phyloP scores from a whole-genome alignment of 2,329 filamentous ascomycete species.

The Lasiodiplodia theobromae region DNA sequence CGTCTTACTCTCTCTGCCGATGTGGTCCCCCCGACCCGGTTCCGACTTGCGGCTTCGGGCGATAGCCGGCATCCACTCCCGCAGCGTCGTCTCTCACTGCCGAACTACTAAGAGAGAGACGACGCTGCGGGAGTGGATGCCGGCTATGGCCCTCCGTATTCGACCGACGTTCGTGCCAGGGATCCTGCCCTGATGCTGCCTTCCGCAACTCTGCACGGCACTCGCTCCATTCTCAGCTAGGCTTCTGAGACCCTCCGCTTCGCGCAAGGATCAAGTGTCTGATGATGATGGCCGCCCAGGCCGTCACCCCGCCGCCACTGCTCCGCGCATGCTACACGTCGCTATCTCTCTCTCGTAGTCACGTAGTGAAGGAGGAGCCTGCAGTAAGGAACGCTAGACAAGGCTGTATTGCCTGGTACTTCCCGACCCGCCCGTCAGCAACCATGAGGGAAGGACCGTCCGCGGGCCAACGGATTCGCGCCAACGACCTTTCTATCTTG shows the following conservation, averaged over 20 bases:
- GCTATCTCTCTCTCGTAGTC: not conserved
- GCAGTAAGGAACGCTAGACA: not conserved
- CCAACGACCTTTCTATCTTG: not conserved
- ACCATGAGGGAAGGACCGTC: not conserved
- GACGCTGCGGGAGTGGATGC: too few species aligned
- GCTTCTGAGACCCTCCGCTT: not conserved
- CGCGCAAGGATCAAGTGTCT: not conserved
- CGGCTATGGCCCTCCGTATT: slow-evolving; percentile 1
- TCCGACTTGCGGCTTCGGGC: not conserved
- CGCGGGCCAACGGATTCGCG: too few species aligned
- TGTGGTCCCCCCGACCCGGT: not conserved
- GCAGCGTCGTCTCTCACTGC: not conserved
- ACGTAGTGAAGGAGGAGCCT: not conserved
- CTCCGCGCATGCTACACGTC: not conserved
- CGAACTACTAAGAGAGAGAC: too few species aligned
- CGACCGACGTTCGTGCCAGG: not conserved
- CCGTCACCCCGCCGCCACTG: too few species aligned
- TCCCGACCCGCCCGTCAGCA: not conserved
- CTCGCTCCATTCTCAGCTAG: slow-evolving; percentile 6
- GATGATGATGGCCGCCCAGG: not conserved
- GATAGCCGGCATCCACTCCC: not conserved
- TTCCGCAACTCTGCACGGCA: not conserved
- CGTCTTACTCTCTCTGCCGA: not conserved
- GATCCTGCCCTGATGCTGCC: not conserved
- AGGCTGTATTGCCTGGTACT: too few species aligned